Conservation (phyloP, 495 filamentous ascomycete species). For the Neurospora tetrasperma region DNA sequence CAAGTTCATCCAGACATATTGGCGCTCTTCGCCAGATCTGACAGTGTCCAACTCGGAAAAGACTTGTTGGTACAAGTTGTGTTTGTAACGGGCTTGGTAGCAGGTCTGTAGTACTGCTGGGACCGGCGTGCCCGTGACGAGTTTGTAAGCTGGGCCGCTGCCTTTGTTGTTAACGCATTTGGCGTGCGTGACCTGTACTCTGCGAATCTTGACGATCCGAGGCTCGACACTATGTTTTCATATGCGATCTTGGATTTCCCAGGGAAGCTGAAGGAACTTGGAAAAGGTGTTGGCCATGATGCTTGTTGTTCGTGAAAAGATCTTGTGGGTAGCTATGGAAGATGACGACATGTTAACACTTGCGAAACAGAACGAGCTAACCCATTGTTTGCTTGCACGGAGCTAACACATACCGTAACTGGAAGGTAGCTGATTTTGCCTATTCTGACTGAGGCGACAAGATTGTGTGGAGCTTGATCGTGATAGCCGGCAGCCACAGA, state of each 20-base stretch:
- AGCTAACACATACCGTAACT: not conserved
- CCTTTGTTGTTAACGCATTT: not conserved
- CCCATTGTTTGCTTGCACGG: not conserved
- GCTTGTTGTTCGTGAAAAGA: not conserved
- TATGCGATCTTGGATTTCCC: not conserved
- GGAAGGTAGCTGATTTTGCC: not conserved
- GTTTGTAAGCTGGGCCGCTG: not conserved
- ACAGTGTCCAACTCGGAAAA: not conserved
- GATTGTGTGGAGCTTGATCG: not conserved
- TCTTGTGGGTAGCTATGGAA: not conserved
- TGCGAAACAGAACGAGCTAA: not conserved
- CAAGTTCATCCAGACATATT: not conserved
- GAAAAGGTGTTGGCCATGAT: not conserved
- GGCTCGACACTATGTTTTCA: not conserved
- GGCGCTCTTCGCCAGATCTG: not conserved
- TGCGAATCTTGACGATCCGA: not conserved
- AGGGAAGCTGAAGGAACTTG: not conserved
- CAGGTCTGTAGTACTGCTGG: not conserved
- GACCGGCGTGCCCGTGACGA: not conserved
- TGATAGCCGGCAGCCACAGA: not conserved
- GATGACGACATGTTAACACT: not conserved
- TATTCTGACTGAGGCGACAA: not conserved
- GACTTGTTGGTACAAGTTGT: not conserved
- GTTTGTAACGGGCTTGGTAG: not conserved
- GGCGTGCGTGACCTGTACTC: not conserved